Percentiles rank a stretch among this genome's conserved stretches.
Conservation (phyloP, 129 eudicot species). For the Ambrosia artemisiifolia region DNA sequence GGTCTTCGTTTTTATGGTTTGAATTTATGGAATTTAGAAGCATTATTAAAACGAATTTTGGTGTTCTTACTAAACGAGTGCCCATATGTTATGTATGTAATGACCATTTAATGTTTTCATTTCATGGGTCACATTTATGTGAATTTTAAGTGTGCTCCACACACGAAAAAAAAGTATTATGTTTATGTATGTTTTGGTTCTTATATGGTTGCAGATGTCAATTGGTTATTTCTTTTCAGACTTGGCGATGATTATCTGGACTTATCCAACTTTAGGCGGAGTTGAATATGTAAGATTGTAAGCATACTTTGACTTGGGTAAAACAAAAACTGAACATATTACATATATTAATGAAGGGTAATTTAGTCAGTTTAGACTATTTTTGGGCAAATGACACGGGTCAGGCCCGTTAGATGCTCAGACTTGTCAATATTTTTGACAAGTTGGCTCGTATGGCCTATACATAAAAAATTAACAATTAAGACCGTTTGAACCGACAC, state of each 20-base stretch:
- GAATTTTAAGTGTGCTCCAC: neutral
- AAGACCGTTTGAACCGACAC: neutral
- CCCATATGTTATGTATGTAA: neutral
- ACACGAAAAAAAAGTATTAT: neutral
- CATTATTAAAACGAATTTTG: neutral
- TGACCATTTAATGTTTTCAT: neutral
- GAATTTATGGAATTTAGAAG: neutral
- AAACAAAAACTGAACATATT: neutral
- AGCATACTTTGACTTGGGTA: conserved; percentile 30
- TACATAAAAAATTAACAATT: neutral
- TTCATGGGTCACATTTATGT: neutral
- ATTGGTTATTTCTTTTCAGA: conserved; percentile 82
- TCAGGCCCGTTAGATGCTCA: neutral
- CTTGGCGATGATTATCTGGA: conserved; percentile 79
- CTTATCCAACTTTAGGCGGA: conserved; percentile 87
- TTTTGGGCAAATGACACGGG: neutral
- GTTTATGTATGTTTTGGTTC: conserved; percentile 4
- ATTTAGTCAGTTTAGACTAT: conserved; percentile 3
- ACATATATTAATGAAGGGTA: neutral
- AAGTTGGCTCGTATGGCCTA: neutral
- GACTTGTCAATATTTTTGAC: neutral
- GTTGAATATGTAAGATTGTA: conserved; percentile 94
- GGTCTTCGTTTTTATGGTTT: neutral
- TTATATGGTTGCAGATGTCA: conserved; percentile 59
- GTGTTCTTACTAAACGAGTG: neutral